Evolutionary conservation across 495 filamentous ascomycete species (phyloP), one percentile per base, ranked within the genome.

Genomic region (Tuber melanosporum): DNA sequence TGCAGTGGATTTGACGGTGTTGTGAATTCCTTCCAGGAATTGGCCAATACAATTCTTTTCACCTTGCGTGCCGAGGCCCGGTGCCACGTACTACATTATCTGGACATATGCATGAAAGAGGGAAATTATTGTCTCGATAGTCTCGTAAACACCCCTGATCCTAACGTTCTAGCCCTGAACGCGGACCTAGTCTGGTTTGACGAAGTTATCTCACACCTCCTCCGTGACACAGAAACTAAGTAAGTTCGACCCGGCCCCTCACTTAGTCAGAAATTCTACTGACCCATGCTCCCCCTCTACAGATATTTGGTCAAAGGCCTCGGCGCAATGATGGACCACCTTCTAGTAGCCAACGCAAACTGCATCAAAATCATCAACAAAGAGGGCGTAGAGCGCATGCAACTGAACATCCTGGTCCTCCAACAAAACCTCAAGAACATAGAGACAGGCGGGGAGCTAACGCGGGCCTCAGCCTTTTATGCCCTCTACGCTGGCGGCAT

Each of bases 361-460:
- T 86, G 87, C 75, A 91, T 94, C 71, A 88, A 89, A 47, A 88
- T 88, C 3, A 91, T 96, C 88, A 94, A 96, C 77, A 85, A 85
- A 47, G 87, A 91, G 75, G 95, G 96, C 22, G 92, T 91, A 78
- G 88, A 89, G 36, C 88, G 93, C 10, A 92, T 98, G 87, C 91
- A 93, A 80, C 88, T 98, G 44, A 96, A 98, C 82, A 93, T 98
- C 70, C 87, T 97, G 14, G 95, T 99, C 71, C 86, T 99, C 44
- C 94, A 97, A 82, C 96, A 98, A 80, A 97, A 97, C 79, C 88
- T 99, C 73, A 96, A 94, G 85, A 95, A 95, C 74, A 91, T 99
- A 76, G 93, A 93, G 83, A 86, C 89, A n/a, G 87, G 90, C 5
- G 90, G 91, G 6, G 88, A 89, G 47, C 88, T 98, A 49, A 87